Conservation (phyloP, 1,139 yeast genomes). For the Lodderomyces pseudojiufengensis region DNA sequence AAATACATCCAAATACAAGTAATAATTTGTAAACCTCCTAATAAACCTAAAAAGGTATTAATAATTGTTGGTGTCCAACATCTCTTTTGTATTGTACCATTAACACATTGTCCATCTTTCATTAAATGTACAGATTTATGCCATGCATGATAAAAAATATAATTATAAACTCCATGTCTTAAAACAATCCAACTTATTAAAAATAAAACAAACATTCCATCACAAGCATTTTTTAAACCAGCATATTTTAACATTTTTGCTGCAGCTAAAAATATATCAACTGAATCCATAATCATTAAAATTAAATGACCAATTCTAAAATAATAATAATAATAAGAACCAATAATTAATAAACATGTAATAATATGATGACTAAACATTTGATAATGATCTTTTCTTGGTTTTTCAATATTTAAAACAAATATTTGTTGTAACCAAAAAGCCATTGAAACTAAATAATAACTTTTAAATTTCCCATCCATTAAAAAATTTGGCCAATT, state of each 20-base stretch:
- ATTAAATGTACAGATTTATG: conserved; percentile 31
- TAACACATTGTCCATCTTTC: conserved; percentile 35
- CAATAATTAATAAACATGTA: conserved; percentile 63
- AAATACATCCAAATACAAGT: conserved; percentile 72
- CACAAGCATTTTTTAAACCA: conserved; percentile 59
- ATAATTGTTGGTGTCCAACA: conserved; percentile 61
- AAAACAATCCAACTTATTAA: conserved; percentile 64
- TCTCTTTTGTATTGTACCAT: conserved; percentile 27
- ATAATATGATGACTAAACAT: conserved; percentile 89
- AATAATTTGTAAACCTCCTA: conserved; percentile 65
- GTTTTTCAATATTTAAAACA: conserved; percentile 71
- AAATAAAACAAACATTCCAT: conserved; percentile 64
- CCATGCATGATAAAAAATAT: conserved; percentile 55
- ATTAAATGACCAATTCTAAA: conserved; percentile 78
- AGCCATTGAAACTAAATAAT: conserved; percentile 68
- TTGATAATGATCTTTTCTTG: conserved; percentile 77
- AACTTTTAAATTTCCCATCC: conserved; percentile 52
- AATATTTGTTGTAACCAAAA: conserved; percentile 81
- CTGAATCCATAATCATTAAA: conserved; percentile 76
- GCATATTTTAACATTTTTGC: conserved; percentile 80
- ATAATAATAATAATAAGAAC: conserved; percentile 72
- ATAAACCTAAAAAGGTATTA: conserved; percentile 49
- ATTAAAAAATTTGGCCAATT: conserved; percentile 73
- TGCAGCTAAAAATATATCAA: conserved; percentile 64
- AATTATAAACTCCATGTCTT: conserved; percentile 74